These are phyloP conservation scores for Entonaema liquescens DNA, from an alignment of 495 filamentous ascomycete genomes.

Conservation along the genomic window DNA sequence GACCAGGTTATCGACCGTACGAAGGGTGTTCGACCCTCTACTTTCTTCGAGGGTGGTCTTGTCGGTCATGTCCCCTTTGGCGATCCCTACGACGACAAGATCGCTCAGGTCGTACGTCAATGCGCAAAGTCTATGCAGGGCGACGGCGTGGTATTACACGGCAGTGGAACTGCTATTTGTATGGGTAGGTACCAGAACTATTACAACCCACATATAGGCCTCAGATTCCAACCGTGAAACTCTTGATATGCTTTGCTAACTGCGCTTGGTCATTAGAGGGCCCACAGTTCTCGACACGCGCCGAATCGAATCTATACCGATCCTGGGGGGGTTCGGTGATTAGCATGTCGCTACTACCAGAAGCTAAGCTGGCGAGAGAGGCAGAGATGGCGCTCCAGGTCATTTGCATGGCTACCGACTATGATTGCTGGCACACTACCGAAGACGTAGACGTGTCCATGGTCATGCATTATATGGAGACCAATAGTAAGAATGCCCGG, in stretches of 20 bases:
- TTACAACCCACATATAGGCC: not conserved
- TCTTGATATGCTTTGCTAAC: slow-evolving; percentile 2
- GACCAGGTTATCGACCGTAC: slow-evolving; percentile 98
- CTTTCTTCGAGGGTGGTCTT: slow-evolving; percentile 93
- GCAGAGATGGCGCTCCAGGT: slow-evolving; percentile 97
- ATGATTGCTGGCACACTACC: slow-evolving; percentile 90
- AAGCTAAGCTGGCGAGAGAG: slow-evolving; percentile 94
- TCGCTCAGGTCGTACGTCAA: slow-evolving; percentile 73
- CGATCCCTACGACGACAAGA: slow-evolving; percentile 86
- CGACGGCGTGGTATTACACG: slow-evolving; percentile 80
- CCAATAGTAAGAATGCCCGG: slow-evolving; percentile 87
- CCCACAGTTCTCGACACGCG: slow-evolving; percentile 96
- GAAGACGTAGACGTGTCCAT: slow-evolving; percentile 91
- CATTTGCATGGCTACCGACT: slow-evolving; percentile 99
- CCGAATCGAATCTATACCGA: slow-evolving; percentile 94
- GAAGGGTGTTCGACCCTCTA: slow-evolving; percentile 90
- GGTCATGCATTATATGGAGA: slow-evolving; percentile 96
- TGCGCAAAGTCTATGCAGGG: slow-evolving; percentile 82
- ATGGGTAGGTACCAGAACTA: slow-evolving; percentile 73
- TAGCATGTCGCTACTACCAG: slow-evolving; percentile 97
- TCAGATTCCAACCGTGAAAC: not conserved
- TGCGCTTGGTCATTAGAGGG: slow-evolving; percentile 66
- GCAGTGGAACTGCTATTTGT: slow-evolving; percentile 81
- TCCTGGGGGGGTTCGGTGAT: slow-evolving; percentile 89
- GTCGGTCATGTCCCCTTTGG: slow-evolving; percentile 96